Conservation (phyloP, 2,329 filamentous ascomycete species). For the Fusarium sp. region DNA sequence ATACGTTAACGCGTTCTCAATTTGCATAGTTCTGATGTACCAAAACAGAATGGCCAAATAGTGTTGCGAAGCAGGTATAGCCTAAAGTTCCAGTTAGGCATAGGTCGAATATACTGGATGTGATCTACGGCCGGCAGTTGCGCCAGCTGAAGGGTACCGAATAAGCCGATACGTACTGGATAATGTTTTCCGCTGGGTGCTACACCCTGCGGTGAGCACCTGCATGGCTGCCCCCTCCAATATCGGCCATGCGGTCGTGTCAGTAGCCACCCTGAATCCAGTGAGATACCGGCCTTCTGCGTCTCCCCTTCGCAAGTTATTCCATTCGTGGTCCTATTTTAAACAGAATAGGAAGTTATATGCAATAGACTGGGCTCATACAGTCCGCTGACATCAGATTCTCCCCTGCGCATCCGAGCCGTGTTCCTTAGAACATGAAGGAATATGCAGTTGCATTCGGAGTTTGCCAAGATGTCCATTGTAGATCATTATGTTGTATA, state of each 20-base stretch:
- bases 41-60: fast-evolving
- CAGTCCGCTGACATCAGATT: neutral
- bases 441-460: neutral
- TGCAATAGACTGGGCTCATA: neutral
- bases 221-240: neutral
- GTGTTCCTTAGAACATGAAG: fast-evolving
- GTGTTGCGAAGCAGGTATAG: neutral
- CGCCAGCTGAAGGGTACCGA: fast-evolving
- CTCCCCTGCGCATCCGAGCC: fast-evolving
- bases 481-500: neutral
- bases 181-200: neutral
- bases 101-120: fast-evolving
- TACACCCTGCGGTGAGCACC: neutral
- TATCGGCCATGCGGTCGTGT: too few species aligned
- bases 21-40: fast-evolving
- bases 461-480: neutral
- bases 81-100: fast-evolving
- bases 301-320: fast-evolving
- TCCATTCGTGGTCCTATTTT: neutral
- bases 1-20: fast-evolving
- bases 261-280: too few species aligned
- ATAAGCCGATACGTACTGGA: neutral
- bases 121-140: neutral
- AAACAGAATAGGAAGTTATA: fast-evolving
- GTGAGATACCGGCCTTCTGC: neutral